These are phyloP conservation scores for Groenewaldozyma salmanticensis DNA, from an alignment of 805 yeast species.

Conservation along the genomic window DNA sequence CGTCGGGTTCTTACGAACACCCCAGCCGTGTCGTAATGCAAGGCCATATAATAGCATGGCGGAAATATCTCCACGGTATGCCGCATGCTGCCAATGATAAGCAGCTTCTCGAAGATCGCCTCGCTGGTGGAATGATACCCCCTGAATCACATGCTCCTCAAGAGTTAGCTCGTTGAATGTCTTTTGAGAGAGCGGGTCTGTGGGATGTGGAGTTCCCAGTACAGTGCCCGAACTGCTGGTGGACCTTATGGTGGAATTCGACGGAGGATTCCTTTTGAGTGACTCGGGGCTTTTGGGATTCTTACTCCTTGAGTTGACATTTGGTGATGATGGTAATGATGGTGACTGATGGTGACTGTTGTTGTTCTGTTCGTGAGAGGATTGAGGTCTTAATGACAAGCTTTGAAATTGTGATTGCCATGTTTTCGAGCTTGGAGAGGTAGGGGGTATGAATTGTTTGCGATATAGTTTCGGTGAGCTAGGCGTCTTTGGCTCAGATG, in stretches of 20 bases:
- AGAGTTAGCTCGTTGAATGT: constrained; percentile 15
- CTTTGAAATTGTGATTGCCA: background rate
- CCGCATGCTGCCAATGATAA: constrained; percentile 55
- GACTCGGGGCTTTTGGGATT: no score
- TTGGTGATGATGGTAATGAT: background rate
- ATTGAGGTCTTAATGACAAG: background rate
- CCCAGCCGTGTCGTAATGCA: constrained; percentile 60
- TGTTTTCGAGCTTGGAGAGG: background rate
- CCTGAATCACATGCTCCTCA: constrained; percentile 24
- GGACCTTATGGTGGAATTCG: background rate
- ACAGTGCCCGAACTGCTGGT: background rate
- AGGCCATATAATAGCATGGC: constrained; percentile 65
- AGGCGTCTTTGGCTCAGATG: background rate
- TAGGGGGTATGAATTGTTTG: background rate
- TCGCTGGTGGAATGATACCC: constrained; percentile 35
- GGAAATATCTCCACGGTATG: constrained; percentile 48
- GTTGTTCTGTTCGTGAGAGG: background rate
- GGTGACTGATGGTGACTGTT: background rate
- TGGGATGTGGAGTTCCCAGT: background rate
- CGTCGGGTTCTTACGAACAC: constrained; percentile 46
- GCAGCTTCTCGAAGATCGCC: constrained; percentile 63
- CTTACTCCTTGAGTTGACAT: no score
- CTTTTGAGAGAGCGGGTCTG: constrained; percentile 4
- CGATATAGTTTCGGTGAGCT: no score
- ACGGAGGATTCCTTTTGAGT: background rate